Conservation (phyloP, 768 basidiomycete species). For the Saitozyma podzolica region DNA sequence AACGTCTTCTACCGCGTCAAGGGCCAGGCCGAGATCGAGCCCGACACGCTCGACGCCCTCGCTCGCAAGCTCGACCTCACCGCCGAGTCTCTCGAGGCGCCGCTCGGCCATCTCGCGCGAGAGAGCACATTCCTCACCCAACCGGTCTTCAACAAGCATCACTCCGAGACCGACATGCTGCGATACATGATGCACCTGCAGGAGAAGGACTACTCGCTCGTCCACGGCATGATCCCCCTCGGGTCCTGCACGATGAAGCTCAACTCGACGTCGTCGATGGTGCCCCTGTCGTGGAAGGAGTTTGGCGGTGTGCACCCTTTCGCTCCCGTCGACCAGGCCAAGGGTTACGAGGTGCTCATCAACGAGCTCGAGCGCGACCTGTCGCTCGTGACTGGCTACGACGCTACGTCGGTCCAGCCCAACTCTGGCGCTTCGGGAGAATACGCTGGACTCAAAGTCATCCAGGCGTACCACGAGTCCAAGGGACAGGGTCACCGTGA, state of each 20-base stretch:
- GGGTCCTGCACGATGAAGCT: constrained; percentile 98
- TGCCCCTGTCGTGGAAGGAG: constrained; percentile 91
- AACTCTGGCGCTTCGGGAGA: constrained; percentile 99
- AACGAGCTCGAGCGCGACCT: constrained; percentile 88
- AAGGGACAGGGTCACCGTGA: constrained; percentile 81
- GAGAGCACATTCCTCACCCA: constrained; percentile 73
- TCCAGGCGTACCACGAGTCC: constrained; percentile 90
- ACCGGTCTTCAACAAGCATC: constrained; percentile 91
- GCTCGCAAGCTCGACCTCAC: constrained; percentile 54
- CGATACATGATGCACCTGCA: constrained; percentile 93
- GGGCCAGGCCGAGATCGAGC: constrained; percentile 38
- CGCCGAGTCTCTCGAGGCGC: constrained; percentile 56
- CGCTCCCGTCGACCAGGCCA: constrained; percentile 81
- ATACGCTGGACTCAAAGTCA: constrained; percentile 91
- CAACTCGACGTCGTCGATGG: constrained; percentile 97
- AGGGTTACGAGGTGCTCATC: constrained; percentile 81
- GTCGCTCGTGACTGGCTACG: constrained; percentile 93
- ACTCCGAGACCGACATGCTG: constrained; percentile 98
- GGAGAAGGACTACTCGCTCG: constrained; percentile 89
- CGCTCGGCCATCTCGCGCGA: constrained; percentile 56
- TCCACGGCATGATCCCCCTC: constrained; percentile 93
- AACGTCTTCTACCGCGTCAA: constrained; percentile 74
- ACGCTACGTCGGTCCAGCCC: constrained; percentile 93
- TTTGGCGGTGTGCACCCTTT: constrained; percentile 91
- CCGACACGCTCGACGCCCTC: constrained; percentile 50